Conservation (phyloP, 176 grass and related monocot genomes). For the Bromus sterilis region DNA sequence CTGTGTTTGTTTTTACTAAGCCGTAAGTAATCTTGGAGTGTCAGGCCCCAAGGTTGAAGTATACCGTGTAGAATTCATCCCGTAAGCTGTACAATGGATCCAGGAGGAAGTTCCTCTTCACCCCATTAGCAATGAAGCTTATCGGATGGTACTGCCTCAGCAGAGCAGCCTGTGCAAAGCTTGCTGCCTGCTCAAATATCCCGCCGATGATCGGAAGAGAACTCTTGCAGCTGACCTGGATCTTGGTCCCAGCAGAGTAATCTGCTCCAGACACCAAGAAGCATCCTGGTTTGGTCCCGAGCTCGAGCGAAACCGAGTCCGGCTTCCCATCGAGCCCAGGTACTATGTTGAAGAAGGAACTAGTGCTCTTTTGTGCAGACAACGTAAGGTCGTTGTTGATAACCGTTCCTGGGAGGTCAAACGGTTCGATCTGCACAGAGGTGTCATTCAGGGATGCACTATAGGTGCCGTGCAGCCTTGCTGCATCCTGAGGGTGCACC, state of each 20-base stretch:
- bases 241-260: slow-evolving; percentile 17
- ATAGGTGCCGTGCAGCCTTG: background rate
- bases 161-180: slow-evolving; percentile 39
- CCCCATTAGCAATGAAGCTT: slow-evolving; percentile 69
- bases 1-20: slow-evolving; percentile 12
- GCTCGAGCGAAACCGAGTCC: slow-evolving; percentile 37
- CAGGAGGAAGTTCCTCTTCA: slow-evolving; percentile 62
- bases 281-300: slow-evolving; percentile 33
- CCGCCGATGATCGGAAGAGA: slow-evolving; percentile 26
- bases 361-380: slow-evolving; percentile 24
- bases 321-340: slow-evolving; percentile 41
- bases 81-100: slow-evolving; percentile 70
- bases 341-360: slow-evolving; percentile 50
- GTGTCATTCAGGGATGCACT: background rate
- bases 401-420: slow-evolving; percentile 77
- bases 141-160: slow-evolving; percentile 56
- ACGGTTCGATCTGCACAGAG: slow-evolving; percentile 62
- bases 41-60: slow-evolving; percentile 75
- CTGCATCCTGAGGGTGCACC: slow-evolving; percentile 30
- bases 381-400: slow-evolving; percentile 60
- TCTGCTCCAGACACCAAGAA: slow-evolving; percentile 27
- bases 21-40: background rate
- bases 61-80: slow-evolving; percentile 78
- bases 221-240: slow-evolving; percentile 45
- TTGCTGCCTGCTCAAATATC: slow-evolving; percentile 50